Evolutionary conservation across 2,329 filamentous ascomycete species (phyloP), one percentile per base, ranked within the genome.

Genomic region (Claviceps sp.): DNA sequence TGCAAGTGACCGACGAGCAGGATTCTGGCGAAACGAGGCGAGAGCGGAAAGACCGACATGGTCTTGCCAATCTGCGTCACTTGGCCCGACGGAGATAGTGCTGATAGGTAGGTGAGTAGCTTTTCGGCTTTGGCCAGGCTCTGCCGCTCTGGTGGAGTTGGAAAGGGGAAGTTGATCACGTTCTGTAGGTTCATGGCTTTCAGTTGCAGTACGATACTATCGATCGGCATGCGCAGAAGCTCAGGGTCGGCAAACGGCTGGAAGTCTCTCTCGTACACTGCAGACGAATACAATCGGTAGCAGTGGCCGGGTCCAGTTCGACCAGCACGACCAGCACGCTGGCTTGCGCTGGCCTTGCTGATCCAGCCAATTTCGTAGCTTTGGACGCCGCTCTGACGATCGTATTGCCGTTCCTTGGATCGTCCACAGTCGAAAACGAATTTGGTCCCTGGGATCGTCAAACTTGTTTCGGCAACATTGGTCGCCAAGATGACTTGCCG

Each of bases 361-460:
- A 97, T 94, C 89, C 91, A 98, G 42, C 86, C 85, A 50, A 98
- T 81, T 60, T 95, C 87, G 64, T 95, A 98, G 62, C 86, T 95
- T 65, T 98, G 93, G 0, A 98, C 91, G 3, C 91, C 91, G 8
- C 87, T 96, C 11, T 80, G 72, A n/a, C 81, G 77, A 63, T 97
- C 87, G 61, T 93, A 97, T 53, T 84, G 86, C 56, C 91, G 85
- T 66, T 96, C 90, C 67, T 98, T 98, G 38, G 87, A 85, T 48
- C 94, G 78, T 37, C 93, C 93, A 58, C 87, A 90, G 66, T 97
- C 91, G 56, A 98, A 96, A 8, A 98, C 93, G 63, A 96, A 98
- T 54, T 88, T 82, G 55, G 95, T 90, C 1, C 89, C 90, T 0
- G 93, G 91, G 53, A 98, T 98, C 0, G 93, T 98, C 64, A 98